A percentile compares a stretch with the other conserved stretches of the same genome.
Conservation (phyloP, 495 filamentous ascomycete genomes). For the Sabuloglossum arenarium region DNA sequence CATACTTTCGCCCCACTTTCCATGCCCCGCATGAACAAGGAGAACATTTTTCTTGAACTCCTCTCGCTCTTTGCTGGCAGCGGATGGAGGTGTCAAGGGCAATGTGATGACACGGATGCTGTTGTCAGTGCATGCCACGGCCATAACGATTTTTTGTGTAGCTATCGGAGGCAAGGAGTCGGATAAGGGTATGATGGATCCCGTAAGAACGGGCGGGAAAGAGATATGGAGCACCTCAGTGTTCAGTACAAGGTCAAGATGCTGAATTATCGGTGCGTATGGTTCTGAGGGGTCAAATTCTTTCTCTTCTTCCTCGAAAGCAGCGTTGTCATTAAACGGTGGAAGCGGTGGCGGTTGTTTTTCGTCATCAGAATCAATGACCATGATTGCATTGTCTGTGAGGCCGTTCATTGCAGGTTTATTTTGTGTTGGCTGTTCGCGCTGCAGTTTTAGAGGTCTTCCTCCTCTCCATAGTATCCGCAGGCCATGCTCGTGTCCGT, state of each 20-base stretch:
- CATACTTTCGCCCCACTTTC: constrained; percentile 40
- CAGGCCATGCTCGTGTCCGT: constrained; percentile 62
- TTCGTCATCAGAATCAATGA: constrained; percentile 67
- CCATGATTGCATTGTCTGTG: constrained; percentile 42
- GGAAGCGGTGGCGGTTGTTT: constrained; percentile 12
- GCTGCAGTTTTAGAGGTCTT: constrained; percentile 30
- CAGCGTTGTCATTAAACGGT: constrained; percentile 5
- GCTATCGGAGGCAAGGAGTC: constrained; percentile 39
- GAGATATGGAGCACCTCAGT: constrained; percentile 19
- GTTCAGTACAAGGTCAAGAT: constrained; percentile 16
- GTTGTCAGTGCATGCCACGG: constrained; percentile 47
- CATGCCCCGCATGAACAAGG: constrained; percentile 25
- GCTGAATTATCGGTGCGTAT: constrained; percentile 20
- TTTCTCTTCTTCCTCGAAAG: constrained; percentile 36
- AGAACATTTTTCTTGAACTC: constrained; percentile 17
- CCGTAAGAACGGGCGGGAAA: constrained; percentile 7
- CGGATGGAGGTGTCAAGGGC: constrained; percentile 53
- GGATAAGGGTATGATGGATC: constrained; percentile 2
- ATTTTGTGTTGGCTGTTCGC: constrained; percentile 14
- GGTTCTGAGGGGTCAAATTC: constrained; percentile 33
- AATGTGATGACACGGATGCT: constrained; percentile 48
- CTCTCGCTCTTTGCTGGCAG: constrained; percentile 19
- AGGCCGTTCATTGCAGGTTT: constrained; percentile 17
- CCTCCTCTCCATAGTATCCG: constrained; percentile 70
- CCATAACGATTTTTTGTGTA: constrained; percentile 43